Conservation (phyloP, 75 land plant species). For the Cunninghamia lanceolata region DNA sequence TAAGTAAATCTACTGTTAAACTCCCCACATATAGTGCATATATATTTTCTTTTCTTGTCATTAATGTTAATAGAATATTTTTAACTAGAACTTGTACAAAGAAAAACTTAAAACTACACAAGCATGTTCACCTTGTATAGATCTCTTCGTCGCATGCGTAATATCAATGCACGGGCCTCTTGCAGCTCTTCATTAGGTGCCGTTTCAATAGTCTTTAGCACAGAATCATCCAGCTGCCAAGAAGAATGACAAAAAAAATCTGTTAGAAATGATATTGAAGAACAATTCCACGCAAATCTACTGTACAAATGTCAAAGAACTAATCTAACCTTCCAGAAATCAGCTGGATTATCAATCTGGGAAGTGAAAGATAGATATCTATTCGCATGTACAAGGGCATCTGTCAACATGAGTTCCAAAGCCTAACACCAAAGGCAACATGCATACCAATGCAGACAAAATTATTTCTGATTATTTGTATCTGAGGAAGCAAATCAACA, state of each 20-base stretch:
- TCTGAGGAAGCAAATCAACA: background rate
- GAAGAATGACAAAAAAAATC: background rate
- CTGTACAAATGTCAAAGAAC: background rate
- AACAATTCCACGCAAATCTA: background rate
- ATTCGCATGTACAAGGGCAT: conserved; percentile 86
- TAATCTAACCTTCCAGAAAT: conserved; percentile 81
- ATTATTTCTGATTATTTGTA: background rate
- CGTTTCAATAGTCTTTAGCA: conserved; percentile 83
- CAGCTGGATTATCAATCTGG: conserved; percentile 53
- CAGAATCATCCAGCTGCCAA: conserved; percentile 81
- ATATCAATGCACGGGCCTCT: conserved; percentile 67
- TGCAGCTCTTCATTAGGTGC: conserved; percentile 50
- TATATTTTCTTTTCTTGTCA: background rate
- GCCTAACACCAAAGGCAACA: conserved; percentile 45
- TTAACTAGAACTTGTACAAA: background rate
- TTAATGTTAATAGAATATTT: background rate
- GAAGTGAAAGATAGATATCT: conserved; percentile 55
- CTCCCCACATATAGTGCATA: background rate
- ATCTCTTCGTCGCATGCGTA: conserved; percentile 76
- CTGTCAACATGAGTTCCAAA: conserved; percentile 91
- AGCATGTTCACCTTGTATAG: conserved; percentile 65
- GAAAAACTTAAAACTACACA: background rate
- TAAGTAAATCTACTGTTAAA: background rate
- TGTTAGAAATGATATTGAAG: background rate
- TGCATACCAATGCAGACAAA: background rate